These are phyloP conservation scores for Melampsora larici-populina DNA, from an alignment of 1,284 basidiomycete species.

Conservation along the genomic window DNA sequence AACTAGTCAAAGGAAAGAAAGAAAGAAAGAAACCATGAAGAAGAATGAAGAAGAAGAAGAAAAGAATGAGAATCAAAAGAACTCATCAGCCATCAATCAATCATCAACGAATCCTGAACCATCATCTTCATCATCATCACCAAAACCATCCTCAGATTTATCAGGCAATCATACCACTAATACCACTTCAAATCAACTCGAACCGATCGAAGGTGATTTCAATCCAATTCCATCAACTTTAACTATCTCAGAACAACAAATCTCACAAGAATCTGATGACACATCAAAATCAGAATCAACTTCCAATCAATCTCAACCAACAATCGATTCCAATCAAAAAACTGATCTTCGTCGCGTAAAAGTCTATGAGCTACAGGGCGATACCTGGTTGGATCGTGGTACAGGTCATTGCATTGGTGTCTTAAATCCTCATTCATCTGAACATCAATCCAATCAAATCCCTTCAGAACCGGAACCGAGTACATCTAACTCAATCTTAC, in stretches of 20 bases:
- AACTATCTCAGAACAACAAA: not conserved
- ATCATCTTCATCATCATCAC: no score
- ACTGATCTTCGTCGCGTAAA: constrained; percentile 54
- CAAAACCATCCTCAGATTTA: no score
- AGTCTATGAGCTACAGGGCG: constrained; percentile 86
- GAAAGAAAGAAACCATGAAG: no score
- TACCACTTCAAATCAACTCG: not conserved
- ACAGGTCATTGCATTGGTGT: constrained; percentile 89
- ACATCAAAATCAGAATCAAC: no score
- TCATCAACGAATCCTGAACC: no score
- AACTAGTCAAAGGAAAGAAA: no score
- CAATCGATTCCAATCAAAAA: not conserved
- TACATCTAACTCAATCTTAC: not conserved
- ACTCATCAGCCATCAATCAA: no score
- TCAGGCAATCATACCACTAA: not conserved
- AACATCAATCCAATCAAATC: not conserved
- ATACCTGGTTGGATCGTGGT: constrained; percentile 86
- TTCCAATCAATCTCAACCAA: no score
- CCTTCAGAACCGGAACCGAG: not conserved
- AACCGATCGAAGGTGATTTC: not conserved
- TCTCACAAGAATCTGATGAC: not conserved
- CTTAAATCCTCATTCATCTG: constrained; percentile 49
- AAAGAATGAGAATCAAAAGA: no score
- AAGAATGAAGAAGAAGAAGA: no score
- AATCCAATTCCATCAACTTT: not conserved